A percentile compares a stretch with the other conserved stretches of the same genome.
Evolutionary conservation across 495 filamentous ascomycete genomes (phyloP).

Genomic region (Penicillium turbatum): DNA sequence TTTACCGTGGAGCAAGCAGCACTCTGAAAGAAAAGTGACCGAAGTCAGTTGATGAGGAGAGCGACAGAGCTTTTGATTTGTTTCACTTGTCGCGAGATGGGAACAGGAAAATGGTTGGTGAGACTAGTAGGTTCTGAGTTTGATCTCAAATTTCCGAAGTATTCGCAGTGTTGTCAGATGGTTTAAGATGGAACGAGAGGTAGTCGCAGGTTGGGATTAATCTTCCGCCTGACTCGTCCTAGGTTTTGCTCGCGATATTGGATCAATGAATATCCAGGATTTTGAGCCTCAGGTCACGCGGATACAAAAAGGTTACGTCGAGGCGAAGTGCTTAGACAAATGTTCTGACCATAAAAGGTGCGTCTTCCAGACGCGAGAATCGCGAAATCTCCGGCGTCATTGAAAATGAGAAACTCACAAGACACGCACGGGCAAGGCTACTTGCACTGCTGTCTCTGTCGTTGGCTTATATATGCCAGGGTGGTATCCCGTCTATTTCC

Average conservation of each 20-base stretch:
- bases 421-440: not conserved
- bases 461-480: not conserved
- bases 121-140: not conserved
- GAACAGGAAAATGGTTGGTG: not conserved
- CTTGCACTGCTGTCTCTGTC: not conserved
- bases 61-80: not conserved
- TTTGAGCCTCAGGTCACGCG: not conserved
- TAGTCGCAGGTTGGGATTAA: not conserved
- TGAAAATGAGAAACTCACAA: not conserved
- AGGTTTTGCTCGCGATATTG: not conserved
- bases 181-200: not conserved
- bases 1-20: not conserved
- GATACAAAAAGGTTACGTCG: not conserved
- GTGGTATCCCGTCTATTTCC: not conserved
- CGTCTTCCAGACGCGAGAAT: slow-evolving; percentile 12
- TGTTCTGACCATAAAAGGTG: slow-evolving; percentile 14
- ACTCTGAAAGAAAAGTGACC: not conserved
- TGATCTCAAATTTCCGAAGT: not conserved
- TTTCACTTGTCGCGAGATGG: not conserved
- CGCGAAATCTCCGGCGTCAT: slow-evolving; percentile 15
- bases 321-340: not conserved
- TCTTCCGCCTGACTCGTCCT: not conserved
- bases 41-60: slow-evolving; percentile 1
- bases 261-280: not conserved
- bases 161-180: not conserved